Evolutionary conservation across 495 filamentous ascomycete species (phyloP).

Genomic region (Podospora sp.): DNA sequence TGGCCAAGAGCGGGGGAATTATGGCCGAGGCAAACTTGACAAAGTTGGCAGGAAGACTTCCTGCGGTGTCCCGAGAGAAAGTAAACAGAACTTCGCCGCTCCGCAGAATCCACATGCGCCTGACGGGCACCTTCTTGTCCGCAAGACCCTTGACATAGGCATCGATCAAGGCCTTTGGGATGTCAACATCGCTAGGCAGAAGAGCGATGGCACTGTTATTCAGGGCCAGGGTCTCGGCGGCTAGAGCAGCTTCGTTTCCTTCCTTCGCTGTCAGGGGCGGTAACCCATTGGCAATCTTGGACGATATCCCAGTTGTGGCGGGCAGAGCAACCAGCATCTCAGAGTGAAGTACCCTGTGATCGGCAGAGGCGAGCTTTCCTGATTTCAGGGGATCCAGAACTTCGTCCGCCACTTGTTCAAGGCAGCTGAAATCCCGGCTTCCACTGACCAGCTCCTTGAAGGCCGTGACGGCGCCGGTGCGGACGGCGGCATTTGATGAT

Average conservation of each 20-base stretch:
- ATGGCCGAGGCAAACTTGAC: conserved; percentile 61
- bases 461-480: conserved; percentile 71
- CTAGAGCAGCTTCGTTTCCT: conserved; percentile 79
- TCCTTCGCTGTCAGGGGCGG: conserved; percentile 71
- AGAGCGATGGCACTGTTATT: conserved; percentile 61
- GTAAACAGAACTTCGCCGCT: conserved; percentile 72
- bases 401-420: conserved; percentile 72
- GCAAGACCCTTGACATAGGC: conserved; percentile 76
- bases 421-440: conserved; percentile 56
- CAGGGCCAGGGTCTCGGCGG: conserved; percentile 72
- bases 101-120: conserved; percentile 78
- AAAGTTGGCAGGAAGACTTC: conserved; percentile 45
- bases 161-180: conserved; percentile 66
- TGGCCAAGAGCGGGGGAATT: conserved; percentile 66
- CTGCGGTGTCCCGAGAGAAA: conserved; percentile 46
- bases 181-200: conserved; percentile 57
- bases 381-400: conserved; percentile 75
- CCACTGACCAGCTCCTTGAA: conserved; percentile 66
- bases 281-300: conserved; percentile 67
- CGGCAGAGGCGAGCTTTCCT: conserved; percentile 75
- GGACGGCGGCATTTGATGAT: conserved; percentile 77
- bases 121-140: conserved; percentile 79
- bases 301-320: conserved; percentile 56
- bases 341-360: conserved; percentile 78
- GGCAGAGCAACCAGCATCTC: conserved; percentile 72